Base-by-base conservation (phyloP, 192 early-diverging fungal genomes). In the Gryganskiella cystojenkinii region DNA sequence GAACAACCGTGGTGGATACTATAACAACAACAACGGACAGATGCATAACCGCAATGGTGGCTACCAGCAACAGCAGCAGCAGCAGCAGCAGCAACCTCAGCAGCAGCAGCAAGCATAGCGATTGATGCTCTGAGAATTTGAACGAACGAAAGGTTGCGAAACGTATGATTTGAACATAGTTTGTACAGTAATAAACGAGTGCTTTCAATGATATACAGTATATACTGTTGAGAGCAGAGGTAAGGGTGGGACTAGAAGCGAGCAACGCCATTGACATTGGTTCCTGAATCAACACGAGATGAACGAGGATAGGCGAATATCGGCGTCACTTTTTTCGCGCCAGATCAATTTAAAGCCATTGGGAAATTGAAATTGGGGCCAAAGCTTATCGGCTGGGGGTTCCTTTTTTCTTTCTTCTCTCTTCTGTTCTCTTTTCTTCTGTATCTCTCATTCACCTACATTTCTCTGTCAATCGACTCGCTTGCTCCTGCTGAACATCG, bases 71-170 rank as follows among this genome's bases (percentile, higher is more conserved):
- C 63, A 65, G 15, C 24, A 13, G 24, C 37, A 71, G 52, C 49
- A 50, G 7, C 84, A 76, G 40, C 70, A 80, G 47, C 60, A 67
- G 33, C 79, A 63, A 52, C 44, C 64, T 67, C 76, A 81, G 31
- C 24, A 63, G 25, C 60, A 70, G 43, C 34, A 65, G 51, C 51
- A 49, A 51, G 24, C 45, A 50, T 64, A 67, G 17, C 20, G 14
- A 20, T 14, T 13, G 28, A 31, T 1, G 25, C 24, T 1, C 24
- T 50, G 37, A 22, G 4, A 34, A 25, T 20, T 27, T 42, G 33
- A 22, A 13, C 11, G 22, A 14, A 25, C 25, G 22, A 22, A 14
- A 22, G 7, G 22, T 46, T 28, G 37, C 31, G 17, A 54, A 13
- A 40, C 37, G 37, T 5, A 40, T 40, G 37, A 53, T 14, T 20